phyloP scores from a whole-genome alignment of 345 rosid species.

The Trapa incisa region DNA sequence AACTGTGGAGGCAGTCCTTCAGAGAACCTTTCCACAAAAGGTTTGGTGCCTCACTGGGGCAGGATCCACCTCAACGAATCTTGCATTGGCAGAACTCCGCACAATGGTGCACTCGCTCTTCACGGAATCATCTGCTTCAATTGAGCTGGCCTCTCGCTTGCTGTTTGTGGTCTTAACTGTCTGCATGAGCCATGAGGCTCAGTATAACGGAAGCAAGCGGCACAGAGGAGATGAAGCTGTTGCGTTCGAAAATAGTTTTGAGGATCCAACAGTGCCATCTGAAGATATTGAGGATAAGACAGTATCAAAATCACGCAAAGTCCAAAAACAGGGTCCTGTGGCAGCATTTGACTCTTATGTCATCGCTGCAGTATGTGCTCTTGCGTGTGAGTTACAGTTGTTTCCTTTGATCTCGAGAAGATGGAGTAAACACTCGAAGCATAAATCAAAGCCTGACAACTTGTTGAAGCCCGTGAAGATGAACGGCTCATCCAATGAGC shows the following conservation, averaged over 20 bases:
- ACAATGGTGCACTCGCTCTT: conserved; percentile 95
- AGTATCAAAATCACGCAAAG: conserved; percentile 32
- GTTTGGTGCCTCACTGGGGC: conserved; percentile 28
- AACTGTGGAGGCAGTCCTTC: conserved; percentile 82
- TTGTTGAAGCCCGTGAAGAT: conserved; percentile 37
- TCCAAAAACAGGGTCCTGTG: conserved; percentile 80
- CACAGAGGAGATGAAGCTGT: conserved; percentile 40
- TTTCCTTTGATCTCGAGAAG: conserved; percentile 58
- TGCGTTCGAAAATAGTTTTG: conserved; percentile 25
- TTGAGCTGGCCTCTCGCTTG: conserved; percentile 87
- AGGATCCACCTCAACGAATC: conserved; percentile 70
- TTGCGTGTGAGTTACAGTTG: conserved; percentile 89
- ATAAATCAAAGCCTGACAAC: conserved; percentile 19
- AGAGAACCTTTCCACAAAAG: conserved; percentile 73
- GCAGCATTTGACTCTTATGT: conserved; percentile 96
- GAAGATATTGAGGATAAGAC: conserved; percentile 18
- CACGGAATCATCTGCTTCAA: conserved; percentile 76
- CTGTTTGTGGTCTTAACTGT: conserved; percentile 92
- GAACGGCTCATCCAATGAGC: conserved; percentile 48
- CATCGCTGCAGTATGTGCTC: conserved; percentile 93
- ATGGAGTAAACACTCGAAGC: conserved; percentile 30
- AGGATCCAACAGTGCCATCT: conserved; percentile 11
- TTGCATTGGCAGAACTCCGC: conserved; percentile 93
- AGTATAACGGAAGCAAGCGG: conserved; percentile 60
- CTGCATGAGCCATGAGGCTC: conserved; percentile 96